Evolutionary conservation across 805 yeast genomes (phyloP), one percentile per base, ranked within the genome.

Genomic region (Starmerella geochares): DNA sequence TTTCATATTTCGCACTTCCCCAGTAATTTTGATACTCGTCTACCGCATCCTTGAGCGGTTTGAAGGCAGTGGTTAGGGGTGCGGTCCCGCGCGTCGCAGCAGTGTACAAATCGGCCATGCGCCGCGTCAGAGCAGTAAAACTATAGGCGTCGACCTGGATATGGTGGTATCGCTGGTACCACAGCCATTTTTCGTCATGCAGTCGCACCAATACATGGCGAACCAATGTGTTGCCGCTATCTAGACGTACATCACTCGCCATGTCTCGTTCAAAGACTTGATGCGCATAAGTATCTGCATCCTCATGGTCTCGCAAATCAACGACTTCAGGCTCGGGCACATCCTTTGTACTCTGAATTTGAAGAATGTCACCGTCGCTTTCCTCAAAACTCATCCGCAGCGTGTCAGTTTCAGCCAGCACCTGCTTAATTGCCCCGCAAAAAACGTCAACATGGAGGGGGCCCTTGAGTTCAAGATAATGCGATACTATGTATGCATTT

Each of bases 141-240:
- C 55, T 53, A 44, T 20, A 53, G 4, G 53, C 55, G 28, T 53
- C 55, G 1, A 53, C 41, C 20, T 53, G 55, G 3, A 53, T 20
- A 20, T 53, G 55, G 23, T 53, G 55, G 29, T 50, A 53, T 2
- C 55, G 32, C 16, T 53, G 55, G 27, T 53, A 53, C 55, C 55
- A 53, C 1, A 42, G n/a, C 49, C 48, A 50, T 4, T 37, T 5
- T 1, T 32, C 17, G 10, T 46, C 47, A 2, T 27, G 19, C 7
- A 46, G 11, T 24, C 32, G 51, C 41, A 49, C 3, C 5, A 53
- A 13, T 3, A 41, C 23, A 20, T 53, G 53, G 5, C 48, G 31
- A 7, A 50, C 40, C 11, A 49, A 29, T 10, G 25, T 10, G 4
- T 24, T 33, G 10, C 40, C 47, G 33, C 39, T 24, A 14, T 37